Conservation (phyloP, 2,329 filamentous ascomycete genomes). For the Fragosphaeria purpurea region DNA sequence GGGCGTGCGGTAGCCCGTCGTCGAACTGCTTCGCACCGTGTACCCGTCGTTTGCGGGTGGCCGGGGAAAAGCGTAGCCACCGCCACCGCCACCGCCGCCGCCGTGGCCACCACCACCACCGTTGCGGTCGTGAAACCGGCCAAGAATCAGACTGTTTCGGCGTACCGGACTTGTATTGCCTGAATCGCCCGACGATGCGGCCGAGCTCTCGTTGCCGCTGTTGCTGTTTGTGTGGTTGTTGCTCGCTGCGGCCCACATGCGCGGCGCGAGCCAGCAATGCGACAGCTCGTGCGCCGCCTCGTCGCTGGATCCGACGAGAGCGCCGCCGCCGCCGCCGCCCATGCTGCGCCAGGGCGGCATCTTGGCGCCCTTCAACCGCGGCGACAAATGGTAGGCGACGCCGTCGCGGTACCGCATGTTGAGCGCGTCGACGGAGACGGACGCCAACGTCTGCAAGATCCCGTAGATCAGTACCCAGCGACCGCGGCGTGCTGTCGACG, state of each 20-base stretch:
- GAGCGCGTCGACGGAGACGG: conserved; percentile 47
- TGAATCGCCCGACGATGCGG: conserved; percentile 14
- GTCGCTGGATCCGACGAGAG: conserved; percentile 13
- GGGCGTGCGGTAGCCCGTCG: conserved; percentile 13
- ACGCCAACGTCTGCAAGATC: conserved; percentile 49
- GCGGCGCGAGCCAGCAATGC: conserved; percentile 40
- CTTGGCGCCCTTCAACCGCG: conserved; percentile 39
- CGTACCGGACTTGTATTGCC: conserved; percentile 16
- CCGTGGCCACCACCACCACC: not conserved
- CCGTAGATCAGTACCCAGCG: conserved; percentile 54
- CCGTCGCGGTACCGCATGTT: conserved; percentile 40
- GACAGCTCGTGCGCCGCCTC: conserved; percentile 40
- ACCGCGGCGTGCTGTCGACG: conserved; percentile 44
- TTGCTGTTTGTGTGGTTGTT: conserved; percentile 9
- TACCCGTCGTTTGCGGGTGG: conserved; percentile 14
- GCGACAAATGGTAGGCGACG: conserved; percentile 48
- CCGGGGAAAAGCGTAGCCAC: conserved; percentile 17
- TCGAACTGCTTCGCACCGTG: conserved; percentile 13
- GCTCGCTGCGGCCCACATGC: conserved; percentile 25
- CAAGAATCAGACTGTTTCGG: not conserved
- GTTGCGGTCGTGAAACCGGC: not conserved
- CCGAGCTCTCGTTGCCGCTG: conserved; percentile 19
- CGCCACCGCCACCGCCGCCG: not conserved
- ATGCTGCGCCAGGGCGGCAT: conserved; percentile 44
- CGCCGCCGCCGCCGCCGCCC: conserved; percentile 20